Conservation (phyloP, 2,329 filamentous ascomycete genomes). For the Sordariomycetes sp. region DNA sequence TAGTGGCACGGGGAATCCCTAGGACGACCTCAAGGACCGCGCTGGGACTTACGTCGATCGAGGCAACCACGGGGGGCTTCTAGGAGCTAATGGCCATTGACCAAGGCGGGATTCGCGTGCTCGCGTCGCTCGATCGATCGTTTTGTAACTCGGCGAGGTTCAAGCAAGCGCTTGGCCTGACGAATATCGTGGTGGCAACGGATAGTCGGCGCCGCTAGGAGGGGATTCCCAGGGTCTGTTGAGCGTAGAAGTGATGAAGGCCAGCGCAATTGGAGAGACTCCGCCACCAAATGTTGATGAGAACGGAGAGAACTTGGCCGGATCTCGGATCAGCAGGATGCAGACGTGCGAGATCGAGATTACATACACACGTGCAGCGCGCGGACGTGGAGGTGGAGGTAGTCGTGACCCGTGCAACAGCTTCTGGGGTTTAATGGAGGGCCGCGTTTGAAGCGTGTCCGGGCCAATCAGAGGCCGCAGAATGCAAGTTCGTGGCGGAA, state of each 20-base stretch:
- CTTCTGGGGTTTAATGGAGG: not conserved
- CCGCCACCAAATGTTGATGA: not conserved
- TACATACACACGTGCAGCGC: not conserved
- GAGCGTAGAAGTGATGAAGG: not conserved
- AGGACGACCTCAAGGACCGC: not conserved
- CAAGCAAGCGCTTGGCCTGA: not conserved
- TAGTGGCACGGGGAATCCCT: not conserved
- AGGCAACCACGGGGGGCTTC: not conserved
- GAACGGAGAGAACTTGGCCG: not conserved
- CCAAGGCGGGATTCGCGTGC: not conserved
- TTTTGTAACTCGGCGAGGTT: not conserved
- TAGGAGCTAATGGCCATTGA: not conserved
- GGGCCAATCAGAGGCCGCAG: not conserved
- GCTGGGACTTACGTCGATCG: not conserved
- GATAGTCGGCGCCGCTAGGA: not conserved
- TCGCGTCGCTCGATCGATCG: not conserved
- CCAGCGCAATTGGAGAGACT: not conserved
- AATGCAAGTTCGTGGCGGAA: not conserved
- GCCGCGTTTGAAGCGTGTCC: not conserved
- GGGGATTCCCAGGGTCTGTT: not conserved
- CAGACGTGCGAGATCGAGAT: not conserved
- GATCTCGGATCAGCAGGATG: not conserved
- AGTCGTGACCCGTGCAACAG: not conserved
- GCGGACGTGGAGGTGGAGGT: not conserved
- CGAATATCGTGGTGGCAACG: not conserved